Conservation (phyloP, 345 rosid species). For the Brassica incana region DNA sequence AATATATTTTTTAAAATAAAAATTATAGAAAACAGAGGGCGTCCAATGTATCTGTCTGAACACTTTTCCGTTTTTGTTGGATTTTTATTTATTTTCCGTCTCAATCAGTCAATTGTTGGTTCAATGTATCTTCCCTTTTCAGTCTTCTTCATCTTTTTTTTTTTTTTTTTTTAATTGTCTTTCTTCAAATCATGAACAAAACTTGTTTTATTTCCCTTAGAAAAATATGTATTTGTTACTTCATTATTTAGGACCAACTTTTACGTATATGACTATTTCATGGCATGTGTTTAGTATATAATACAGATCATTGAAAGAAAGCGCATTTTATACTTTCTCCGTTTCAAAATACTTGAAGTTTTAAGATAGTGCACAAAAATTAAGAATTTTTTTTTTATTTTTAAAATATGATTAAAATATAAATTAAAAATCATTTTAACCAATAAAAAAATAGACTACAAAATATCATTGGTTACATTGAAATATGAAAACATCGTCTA, state of each 20-base stretch:
- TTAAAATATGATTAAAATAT: no score
- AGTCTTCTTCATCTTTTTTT: neutral
- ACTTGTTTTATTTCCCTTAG: neutral
- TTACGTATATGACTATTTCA: neutral
- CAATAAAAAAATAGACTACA: no score
- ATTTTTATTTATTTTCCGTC: slow-evolving; percentile 12
- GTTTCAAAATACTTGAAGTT: no score
- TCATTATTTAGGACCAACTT: slow-evolving; percentile 17
- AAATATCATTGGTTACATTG: no score
- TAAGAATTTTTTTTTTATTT: no score
- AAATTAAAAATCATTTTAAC: no score
- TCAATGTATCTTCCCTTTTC: slow-evolving; percentile 26
- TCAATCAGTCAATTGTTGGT: slow-evolving; percentile 20
- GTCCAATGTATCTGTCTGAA: slow-evolving; percentile 31
- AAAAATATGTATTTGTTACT: neutral
- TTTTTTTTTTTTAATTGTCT: neutral
- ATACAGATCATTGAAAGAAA: neutral
- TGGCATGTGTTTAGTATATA: neutral
- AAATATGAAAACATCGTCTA: no score
- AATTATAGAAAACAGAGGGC: neutral
- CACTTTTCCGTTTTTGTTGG: slow-evolving; percentile 23
- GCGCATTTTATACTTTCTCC: neutral
- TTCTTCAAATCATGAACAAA: neutral
- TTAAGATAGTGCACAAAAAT: no score
- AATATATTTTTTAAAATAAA: neutral